phyloP scores from a whole-genome alignment of 306 rosid genomes.

The Heteromeles arbutifolia region DNA sequence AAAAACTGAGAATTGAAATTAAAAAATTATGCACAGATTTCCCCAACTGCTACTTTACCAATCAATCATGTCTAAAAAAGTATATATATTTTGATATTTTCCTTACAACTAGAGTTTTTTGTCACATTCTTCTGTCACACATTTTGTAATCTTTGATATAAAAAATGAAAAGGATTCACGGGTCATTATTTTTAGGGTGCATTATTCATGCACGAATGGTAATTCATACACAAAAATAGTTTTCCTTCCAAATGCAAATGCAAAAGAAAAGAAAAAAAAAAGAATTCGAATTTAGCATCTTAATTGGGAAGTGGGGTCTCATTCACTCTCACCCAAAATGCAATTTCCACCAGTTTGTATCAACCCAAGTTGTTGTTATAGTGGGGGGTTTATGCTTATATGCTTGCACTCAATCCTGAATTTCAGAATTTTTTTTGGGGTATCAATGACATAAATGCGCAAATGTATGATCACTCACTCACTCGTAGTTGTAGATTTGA shows the following conservation, averaged over 20 bases:
- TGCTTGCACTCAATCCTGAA: constrained; percentile 6
- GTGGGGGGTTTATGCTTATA: constrained; percentile 36
- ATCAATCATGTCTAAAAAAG: background rate
- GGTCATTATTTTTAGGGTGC: background rate
- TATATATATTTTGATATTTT: background rate
- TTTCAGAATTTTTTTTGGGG: background rate
- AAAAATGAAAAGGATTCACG: background rate
- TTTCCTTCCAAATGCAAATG: background rate
- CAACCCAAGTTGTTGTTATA: constrained; percentile 31
- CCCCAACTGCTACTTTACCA: background rate
- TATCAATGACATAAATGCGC: background rate
- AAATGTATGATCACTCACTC: background rate
- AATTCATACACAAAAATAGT: background rate
- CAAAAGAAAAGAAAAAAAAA: background rate
- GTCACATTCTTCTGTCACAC: constrained; percentile 6
- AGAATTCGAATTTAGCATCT: constrained; percentile 34
- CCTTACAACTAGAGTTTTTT: background rate
- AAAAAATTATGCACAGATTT: background rate
- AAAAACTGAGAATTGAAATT: constrained; percentile 13
- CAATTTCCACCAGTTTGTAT: constrained; percentile 22
- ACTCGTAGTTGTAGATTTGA: background rate
- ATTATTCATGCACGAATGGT: background rate
- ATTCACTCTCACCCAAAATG: background rate
- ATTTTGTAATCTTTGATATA: background rate
- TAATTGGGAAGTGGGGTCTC: constrained; percentile 22